Base-by-base conservation (phyloP, 805 yeast genomes). In the Ogataea kodamae region DNA sequence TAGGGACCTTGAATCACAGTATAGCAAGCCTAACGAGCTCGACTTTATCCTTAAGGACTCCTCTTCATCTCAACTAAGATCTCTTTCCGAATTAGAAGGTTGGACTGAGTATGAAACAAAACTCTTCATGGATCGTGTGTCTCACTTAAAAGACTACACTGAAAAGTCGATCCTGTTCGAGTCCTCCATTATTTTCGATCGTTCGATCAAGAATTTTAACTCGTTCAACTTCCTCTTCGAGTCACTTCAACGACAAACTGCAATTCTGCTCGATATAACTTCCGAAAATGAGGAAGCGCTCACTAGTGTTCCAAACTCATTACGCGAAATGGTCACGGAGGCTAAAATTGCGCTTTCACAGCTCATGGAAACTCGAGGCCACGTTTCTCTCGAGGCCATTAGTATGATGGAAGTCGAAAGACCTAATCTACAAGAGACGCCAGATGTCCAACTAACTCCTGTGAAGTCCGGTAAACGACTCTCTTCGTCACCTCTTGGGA, bases 121-220 rank as follows among this genome's bases (percentile, higher is more conserved):
- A 2, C 38, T 65, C 1, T 74, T 70, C 36, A 67, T 71, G 10
- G 49, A 58, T 2, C 55, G 65, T 28, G 49, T 76, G 4, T 54
- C 58, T 1, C 50, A 66, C 18, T 53, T 80, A 21, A 68, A 65
- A 20, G 75, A 72, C 15, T 53, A 67, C 0, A 55, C 75, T 3
- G 78, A 78, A 24, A 67, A 63, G 32, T 78, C 78, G 22, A 64
- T 80, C 5, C 54, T 79, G 14, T 67, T 73, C 37, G 70, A 70
- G 42, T 70, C 85, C 1, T 71, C 82, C 0, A 56, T 74, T 5
- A 55, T 76, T 18, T 68, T 72, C 48, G 88, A 79, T 48, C 68
- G 70, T 33, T 49, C 67, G 48, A 40, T 62, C 8, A 45, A 52
- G 10, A 55, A 61, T 19, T 45, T 19, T 9, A 32, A 21, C 24